Base-by-base conservation (phyloP, 441 rosid species). In the Corymbia citriodora region DNA sequence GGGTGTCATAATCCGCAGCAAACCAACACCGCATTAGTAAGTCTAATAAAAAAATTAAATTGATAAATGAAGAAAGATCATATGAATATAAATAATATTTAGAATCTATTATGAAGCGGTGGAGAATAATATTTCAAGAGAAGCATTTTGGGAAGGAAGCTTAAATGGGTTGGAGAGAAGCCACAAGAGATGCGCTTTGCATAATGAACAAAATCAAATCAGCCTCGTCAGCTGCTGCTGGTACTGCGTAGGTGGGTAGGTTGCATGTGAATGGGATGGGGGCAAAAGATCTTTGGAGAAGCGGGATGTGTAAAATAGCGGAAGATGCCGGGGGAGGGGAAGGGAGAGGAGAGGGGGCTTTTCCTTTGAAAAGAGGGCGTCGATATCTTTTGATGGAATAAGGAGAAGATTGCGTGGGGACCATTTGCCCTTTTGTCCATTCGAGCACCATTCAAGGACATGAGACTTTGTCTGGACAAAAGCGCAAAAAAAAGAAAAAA, bases 361-460 rank as follows among this genome's bases (percentile, higher is more conserved):
- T 74, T 88, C 31, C 3, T 89, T 87, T 61, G 29, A 79, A 88
- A 85, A 53, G 82, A 53, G n/a, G 16, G 18, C 52, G 10, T 40
- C 14, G 91, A 87, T 81, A 94, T 93, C 94, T 93, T 92, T 74
- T 88, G 93, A 93, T 90, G 91, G 92, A 92, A 92, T 90, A 90
- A 91, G 91, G 31, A 27, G 92, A 74, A 90, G 94, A 93, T 93
- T 93, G 85, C 89, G 88, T 90, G 91, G 94, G 93, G 94, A 88
- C 94, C 94, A 88, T 50, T 50, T 79, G 85, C 15, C 52, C 85
- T 40, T 79, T 45, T 79, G n/a, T 79, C 14, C 85, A 7, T 79
- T 45, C 52, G 7, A 23, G n/a, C 85, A 45, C n/a, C 85, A 18
- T 45, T 48, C 53, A 25, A 45, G 85, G 17, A 79, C 85, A 45